Conservation (phyloP, 2,329 filamentous ascomycete species). For the Epichloe elymi region DNA sequence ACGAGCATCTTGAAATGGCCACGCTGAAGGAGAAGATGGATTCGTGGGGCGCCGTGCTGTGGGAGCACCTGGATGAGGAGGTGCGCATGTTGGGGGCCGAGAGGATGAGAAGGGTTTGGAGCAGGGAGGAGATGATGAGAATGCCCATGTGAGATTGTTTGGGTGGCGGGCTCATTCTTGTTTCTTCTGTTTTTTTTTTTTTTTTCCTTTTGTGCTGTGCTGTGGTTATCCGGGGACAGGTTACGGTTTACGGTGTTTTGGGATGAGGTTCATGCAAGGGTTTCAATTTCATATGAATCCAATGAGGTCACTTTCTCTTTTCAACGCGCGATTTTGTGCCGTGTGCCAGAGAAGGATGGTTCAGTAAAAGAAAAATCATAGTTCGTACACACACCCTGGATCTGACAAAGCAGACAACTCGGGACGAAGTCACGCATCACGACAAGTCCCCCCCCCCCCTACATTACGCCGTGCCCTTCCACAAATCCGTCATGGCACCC, state of each 20-base stretch:
- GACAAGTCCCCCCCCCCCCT: neutral
- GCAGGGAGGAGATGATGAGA: slow-evolving; percentile 54
- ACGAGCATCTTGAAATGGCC: slow-evolving; percentile 41
- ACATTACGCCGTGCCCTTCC: slow-evolving; percentile 23
- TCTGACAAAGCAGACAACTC: too few relatives aligned
- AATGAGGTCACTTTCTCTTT: too few relatives aligned
- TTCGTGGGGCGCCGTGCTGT: slow-evolving; percentile 63
- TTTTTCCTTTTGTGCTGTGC: too few relatives aligned
- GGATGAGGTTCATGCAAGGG: too few relatives aligned
- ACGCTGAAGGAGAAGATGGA: slow-evolving; percentile 64
- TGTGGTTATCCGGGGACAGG: too few relatives aligned
- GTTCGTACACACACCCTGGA: too few relatives aligned
- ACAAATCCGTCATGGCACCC: slow-evolving; percentile 32
- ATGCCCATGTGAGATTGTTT: slow-evolving; percentile 47
- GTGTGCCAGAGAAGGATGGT: too few relatives aligned
- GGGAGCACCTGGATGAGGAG: slow-evolving; percentile 76
- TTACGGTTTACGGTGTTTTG: too few relatives aligned
- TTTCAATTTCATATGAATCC: too few relatives aligned
- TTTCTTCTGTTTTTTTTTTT: too few relatives aligned
- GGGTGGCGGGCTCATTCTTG: too few relatives aligned
- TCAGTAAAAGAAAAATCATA: neutral
- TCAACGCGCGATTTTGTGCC: too few relatives aligned
- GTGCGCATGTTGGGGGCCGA: slow-evolving; percentile 63
- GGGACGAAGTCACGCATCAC: neutral
- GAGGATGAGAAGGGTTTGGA: slow-evolving; percentile 82